phyloP scores from a whole-genome alignment of 345 rosid genomes.

The Gossypium australe region DNA sequence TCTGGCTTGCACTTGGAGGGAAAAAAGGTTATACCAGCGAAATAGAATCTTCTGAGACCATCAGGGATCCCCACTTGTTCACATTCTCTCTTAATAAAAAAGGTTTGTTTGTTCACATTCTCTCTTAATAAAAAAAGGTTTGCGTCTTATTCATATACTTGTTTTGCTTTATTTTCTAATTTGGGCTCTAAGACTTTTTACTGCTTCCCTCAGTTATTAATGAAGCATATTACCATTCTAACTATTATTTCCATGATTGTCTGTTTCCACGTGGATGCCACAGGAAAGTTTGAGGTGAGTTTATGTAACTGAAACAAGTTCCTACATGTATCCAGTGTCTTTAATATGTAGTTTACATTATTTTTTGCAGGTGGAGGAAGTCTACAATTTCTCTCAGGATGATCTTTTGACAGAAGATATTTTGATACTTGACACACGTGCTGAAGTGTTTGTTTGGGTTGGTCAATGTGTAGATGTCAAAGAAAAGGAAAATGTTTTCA shows the following conservation, averaged over 20 bases:
- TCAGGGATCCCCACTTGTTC: constrained; percentile 88
- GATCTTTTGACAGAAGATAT: constrained; percentile 92
- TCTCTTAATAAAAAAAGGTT: constrained; percentile 58
- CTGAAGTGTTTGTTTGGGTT: constrained; percentile 97
- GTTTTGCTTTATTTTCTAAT: constrained; percentile 6
- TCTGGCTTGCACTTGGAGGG: constrained; percentile 96
- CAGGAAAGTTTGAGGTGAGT: constrained; percentile 95
- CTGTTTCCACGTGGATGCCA: constrained; percentile 23
- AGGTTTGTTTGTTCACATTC: neutral
- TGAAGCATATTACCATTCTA: constrained; percentile 26
- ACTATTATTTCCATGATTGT: constrained; percentile 28
- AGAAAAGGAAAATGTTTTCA: constrained; percentile 86
- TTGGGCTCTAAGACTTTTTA: neutral
- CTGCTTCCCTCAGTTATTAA: constrained; percentile 13
- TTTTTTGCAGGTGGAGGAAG: constrained; percentile 74
- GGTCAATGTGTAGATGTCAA: constrained; percentile 75
- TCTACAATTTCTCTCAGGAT: constrained; percentile 87
- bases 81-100: constrained; percentile 39
- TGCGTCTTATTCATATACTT: constrained; percentile 12
- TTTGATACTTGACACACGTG: constrained; percentile 82
- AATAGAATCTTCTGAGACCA: constrained; percentile 49
- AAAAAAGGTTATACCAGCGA: constrained; percentile 82
- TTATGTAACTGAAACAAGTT: constrained; percentile 15
- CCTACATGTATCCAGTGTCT: constrained; percentile 14
- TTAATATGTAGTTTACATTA: constrained; percentile 20